Evolutionary conservation across 345 rosid species (phyloP), one percentile per base, ranked within the genome.

Genomic region (Gossypium rotundifolium): DNA sequence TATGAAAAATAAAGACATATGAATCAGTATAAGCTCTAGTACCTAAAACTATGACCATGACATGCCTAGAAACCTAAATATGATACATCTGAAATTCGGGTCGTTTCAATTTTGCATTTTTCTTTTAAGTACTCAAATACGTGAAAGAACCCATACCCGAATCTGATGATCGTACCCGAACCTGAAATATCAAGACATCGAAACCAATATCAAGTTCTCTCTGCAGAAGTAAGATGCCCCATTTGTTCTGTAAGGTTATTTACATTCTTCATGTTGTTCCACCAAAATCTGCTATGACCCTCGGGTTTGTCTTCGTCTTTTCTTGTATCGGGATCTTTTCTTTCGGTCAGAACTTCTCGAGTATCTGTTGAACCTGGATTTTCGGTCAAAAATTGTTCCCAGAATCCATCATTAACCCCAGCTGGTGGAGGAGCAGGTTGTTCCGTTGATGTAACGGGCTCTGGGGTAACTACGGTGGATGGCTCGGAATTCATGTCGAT

Each of bases 331-430:
- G 80, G 55, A 71, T 91, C 97, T 83, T 85, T 87, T 66, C 94
- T 87, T 79, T 87, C 91, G 23, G 93, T 86, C 74, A 87, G 86
- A 81, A 83, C 95, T 84, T 88, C 97, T 51, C 86, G 89, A 17
- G 80, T 71, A 0, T 93, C 93, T 0, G 83, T 81, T 49, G 96
- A 84, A 69, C 94, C 97, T 0, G 99, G 99, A 75, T 96, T 93
- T 81, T 96, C 98, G 9, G 96, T 96, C 84, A 96, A 87, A 84
- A 91, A 93, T 77, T 95, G 98, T 65, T 91, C 93, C 98, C 98
- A 95, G 81, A 95, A 95, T 29, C 86, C 85, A 80, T 96, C 99
- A 68, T 96, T 96, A 67, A 77, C 89, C 16, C 99, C 97, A 70
- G 91, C 75, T 27, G 87, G 82, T 81, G 69, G n/a, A 13, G 72